phyloP scores from a whole-genome alignment of 768 basidiomycete species.

The Lentinula raphanica region DNA sequence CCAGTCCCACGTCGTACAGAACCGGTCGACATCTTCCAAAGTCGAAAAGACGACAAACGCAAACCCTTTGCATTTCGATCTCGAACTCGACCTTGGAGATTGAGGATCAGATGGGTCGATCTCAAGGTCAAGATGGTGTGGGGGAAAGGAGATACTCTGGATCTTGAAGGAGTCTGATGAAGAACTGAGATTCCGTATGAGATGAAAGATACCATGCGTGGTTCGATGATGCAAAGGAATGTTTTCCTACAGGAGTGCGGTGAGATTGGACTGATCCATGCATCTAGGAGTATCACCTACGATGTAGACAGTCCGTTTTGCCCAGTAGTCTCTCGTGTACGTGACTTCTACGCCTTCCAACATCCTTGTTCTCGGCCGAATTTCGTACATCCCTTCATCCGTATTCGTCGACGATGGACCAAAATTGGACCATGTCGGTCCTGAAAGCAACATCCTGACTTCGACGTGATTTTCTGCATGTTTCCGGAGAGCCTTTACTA shows the following conservation, averaged over 20 bases:
- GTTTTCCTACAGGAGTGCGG: slow-evolving; percentile 49
- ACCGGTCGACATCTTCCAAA: slow-evolving; percentile 29
- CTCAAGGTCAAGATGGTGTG: slow-evolving; percentile 53
- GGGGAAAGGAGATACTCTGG: slow-evolving; percentile 52
- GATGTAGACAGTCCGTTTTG: slow-evolving; percentile 58
- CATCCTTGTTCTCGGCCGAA: slow-evolving; percentile 42
- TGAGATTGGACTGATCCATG: not conserved
- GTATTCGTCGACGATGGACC: slow-evolving; percentile 21
- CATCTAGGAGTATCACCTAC: slow-evolving; percentile 31
- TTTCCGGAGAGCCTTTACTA: slow-evolving; percentile 58
- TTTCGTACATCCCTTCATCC: slow-evolving; percentile 55
- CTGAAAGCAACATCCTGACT: slow-evolving; percentile 53
- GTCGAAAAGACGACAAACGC: slow-evolving; percentile 58
- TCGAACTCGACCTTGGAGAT: slow-evolving; percentile 37
- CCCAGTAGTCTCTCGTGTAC: slow-evolving; percentile 49
- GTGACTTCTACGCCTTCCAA: slow-evolving; percentile 27
- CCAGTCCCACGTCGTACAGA: slow-evolving; percentile 65
- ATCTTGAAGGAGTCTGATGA: slow-evolving; percentile 25
- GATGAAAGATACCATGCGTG: slow-evolving; percentile 42
- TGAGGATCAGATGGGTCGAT: not conserved
- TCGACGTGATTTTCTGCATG: slow-evolving; percentile 45
- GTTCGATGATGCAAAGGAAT: slow-evolving; percentile 53
- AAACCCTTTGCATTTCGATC: slow-evolving; percentile 68
- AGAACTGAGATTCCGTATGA: slow-evolving; percentile 24
- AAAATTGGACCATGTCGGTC: slow-evolving; percentile 35